Evolutionary conservation across 164 flowering plant species (phyloP), one percentile per base, ranked within the genome.

Genomic region (Annona squamosa): DNA sequence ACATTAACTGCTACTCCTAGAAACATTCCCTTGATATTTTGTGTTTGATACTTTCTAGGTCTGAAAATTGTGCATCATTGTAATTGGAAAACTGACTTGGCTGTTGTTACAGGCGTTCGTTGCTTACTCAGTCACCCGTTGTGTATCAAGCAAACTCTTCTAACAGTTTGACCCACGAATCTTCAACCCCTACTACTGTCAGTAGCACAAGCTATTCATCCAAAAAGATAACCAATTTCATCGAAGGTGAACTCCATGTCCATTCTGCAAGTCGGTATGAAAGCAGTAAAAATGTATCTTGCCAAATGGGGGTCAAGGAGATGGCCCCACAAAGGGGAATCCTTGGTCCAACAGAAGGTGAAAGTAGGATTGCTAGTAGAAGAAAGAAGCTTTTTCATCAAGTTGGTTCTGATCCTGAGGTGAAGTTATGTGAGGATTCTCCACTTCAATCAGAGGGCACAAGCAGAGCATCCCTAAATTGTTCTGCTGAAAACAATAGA

Each of bases 101-200:
- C 63, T 79, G 37, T 69, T 57, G 3, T 12, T 46, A 69, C 86
- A 94, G 99, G 87, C 96, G 94, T 63, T 94, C 99, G 37, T 85
- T 94, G 81, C 91, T 94, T 67, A 91, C 86, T 75, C 98, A 94
- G 77, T 88, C 97, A 63, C 96, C 97, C 67, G 52, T 81, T 46
- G 81, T 9, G 62, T 71, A 76, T 59, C 78, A 65, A 66, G 80
- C 77, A 18, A 75, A 72, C 73, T 63, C 19, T 71, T 74, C 73
- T 37, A 48, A 79, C 47, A 70, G 76, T 56, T 72, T 67, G 2
- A 85, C 82, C 75, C 85, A 86, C 26, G 80, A 76, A 76, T 73
- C 72, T 70, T 19, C 75, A 71, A 65, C 71, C 69, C 82, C 74
- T 71, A 74, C n/a, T 69, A 71, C 67, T 67, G 77, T 67, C 73